Evolutionary conservation across 2,329 filamentous ascomycete species (phyloP).

Genomic region (Fusarium tuaranense): DNA sequence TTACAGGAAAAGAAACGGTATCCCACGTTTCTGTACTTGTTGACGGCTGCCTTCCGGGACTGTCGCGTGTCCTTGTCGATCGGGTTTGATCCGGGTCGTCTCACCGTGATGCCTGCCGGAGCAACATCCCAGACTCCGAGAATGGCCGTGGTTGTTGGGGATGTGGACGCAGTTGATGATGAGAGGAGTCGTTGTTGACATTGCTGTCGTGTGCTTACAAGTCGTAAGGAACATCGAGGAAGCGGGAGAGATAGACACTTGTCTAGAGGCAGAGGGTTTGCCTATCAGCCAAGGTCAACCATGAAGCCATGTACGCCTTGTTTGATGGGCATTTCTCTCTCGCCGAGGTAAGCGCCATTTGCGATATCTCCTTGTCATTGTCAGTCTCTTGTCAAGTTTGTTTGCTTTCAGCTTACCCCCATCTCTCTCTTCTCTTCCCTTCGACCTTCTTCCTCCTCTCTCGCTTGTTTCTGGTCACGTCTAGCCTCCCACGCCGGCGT

Average conservation of each 20-base stretch:
- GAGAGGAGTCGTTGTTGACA: background rate
- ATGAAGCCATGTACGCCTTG: constrained; percentile 3
- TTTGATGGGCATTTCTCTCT: background rate
- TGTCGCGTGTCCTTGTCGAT: constrained; percentile 19
- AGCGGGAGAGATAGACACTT: constrained; percentile 6
- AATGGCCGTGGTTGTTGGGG: constrained; percentile 25
- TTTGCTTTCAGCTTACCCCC: background rate
- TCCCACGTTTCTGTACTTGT: constrained; percentile 23
- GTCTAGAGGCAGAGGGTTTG: background rate
- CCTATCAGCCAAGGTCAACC: background rate
- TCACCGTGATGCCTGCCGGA: constrained; percentile 10
- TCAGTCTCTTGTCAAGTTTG: background rate
- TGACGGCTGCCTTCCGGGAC: constrained; percentile 13
- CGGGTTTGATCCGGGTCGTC: constrained; percentile 6
- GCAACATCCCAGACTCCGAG: constrained; percentile 1
- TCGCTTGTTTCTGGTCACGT: background rate
- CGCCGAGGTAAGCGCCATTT: constrained; percentile 19
- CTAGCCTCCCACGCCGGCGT: constrained; percentile 30
- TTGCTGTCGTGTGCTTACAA: constrained; percentile 2
- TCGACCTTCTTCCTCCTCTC: no score
- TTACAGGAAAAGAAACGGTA: background rate
- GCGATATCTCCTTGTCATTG: constrained; percentile 2
- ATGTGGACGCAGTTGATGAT: constrained; percentile 15
- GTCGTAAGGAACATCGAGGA: background rate
- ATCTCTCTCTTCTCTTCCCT: background rate